A percentile compares a stretch with the other conserved stretches of the same genome.
Evolutionary conservation across 1,284 basidiomycete genomes (phyloP).

Genomic region (Termitomyces sp.): DNA sequence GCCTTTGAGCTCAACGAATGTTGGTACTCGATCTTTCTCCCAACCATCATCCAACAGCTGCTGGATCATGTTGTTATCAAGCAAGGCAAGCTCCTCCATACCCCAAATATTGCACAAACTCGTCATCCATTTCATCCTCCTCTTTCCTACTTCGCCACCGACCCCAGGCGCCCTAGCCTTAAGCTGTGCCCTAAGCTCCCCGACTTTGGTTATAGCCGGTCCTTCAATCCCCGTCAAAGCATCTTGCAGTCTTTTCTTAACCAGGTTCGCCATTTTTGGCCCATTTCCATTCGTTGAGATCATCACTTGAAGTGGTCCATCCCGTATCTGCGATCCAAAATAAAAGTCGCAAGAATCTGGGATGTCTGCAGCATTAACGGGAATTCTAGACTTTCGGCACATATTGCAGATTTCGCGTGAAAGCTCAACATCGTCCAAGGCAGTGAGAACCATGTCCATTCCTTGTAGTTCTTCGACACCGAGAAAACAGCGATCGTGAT

Average conservation of each 20-base stretch:
- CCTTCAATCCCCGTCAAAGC: constrained; percentile 73
- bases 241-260: constrained; percentile 68
- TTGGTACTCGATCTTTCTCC: constrained; percentile 55
- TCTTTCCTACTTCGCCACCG: constrained; percentile 67
- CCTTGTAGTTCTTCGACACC: constrained; percentile 53
- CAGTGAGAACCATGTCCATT: constrained; percentile 91
- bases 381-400: constrained; percentile 68
- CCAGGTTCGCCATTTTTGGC: constrained; percentile 85
- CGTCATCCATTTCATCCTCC: constrained; percentile 95
- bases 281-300: constrained; percentile 94
- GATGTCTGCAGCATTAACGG: constrained; percentile 96
- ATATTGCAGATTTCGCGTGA: constrained; percentile 71
- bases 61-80: constrained; percentile 60
- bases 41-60: constrained; percentile 64
- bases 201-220: constrained; percentile 79
- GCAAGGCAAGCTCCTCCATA: constrained; percentile 66
- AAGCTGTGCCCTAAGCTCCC: constrained; percentile 61
- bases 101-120: constrained; percentile 83
- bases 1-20: constrained; percentile 40
- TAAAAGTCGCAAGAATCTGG: constrained; percentile 97
- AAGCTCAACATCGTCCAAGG: constrained; percentile 80
- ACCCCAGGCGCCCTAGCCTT: constrained; percentile 72
- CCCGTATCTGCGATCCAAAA: constrained; percentile 91
- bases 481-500: constrained; percentile 65
- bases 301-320: constrained; percentile 92